Conservation (phyloP, 345 rosid genomes). For the Excoecaria cochinchinensis region DNA sequence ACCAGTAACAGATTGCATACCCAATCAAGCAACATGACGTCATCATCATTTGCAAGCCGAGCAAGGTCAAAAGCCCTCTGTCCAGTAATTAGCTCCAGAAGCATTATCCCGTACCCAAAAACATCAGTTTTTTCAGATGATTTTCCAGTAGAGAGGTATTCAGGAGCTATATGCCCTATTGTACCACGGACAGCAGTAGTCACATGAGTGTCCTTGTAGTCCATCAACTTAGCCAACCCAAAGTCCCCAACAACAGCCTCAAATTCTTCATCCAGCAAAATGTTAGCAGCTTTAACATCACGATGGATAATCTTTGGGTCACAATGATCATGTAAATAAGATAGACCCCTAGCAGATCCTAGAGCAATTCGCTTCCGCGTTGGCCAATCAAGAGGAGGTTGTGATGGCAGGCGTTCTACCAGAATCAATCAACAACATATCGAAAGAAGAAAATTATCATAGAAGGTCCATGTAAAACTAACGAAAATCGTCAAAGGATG, state of each 20-base stretch:
- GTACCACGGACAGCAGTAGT: slow-evolving; percentile 98
- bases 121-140: slow-evolving; percentile 98
- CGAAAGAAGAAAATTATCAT: background rate
- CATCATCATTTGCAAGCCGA: slow-evolving; percentile 92
- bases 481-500: background rate
- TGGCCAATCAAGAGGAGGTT: slow-evolving; percentile 90
- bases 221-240: slow-evolving; percentile 95
- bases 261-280: slow-evolving; percentile 89
- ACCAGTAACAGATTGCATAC: slow-evolving; percentile 34
- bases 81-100: slow-evolving; percentile 88
- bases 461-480: no score
- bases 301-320: slow-evolving; percentile 98
- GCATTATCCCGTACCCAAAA: slow-evolving; percentile 97
- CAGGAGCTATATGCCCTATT: slow-evolving; percentile 96
- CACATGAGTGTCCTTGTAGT: slow-evolving; percentile 96
- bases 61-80: slow-evolving; percentile 98
- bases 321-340: slow-evolving; percentile 95
- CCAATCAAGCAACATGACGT: slow-evolving; percentile 98
- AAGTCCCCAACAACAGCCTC: slow-evolving; percentile 99
- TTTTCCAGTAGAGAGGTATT: slow-evolving; percentile 91
- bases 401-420: slow-evolving; percentile 77
- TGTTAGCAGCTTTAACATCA: slow-evolving; percentile 97
- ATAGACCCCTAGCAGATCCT: slow-evolving; percentile 95
- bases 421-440: slow-evolving; percentile 8
- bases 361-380: slow-evolving; percentile 79